Evolutionary conservation across 176 grass and related monocot species (phyloP), one percentile per base, ranked within the genome.

Genomic region (Guadua angustifolia): DNA sequence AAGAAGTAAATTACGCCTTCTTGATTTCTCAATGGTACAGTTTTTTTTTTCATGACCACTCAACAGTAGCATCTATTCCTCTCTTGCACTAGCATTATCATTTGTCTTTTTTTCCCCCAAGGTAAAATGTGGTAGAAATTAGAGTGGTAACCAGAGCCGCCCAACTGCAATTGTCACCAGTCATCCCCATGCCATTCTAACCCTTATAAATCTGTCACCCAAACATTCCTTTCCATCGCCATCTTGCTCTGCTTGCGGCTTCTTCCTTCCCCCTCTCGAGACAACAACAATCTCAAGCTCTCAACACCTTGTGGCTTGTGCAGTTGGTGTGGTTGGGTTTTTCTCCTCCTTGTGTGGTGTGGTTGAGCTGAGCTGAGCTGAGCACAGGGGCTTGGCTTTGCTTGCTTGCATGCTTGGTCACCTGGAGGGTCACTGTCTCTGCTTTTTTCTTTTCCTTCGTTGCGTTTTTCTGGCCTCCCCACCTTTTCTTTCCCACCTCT

Each of bases 361-460:
- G 50, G 53, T 9, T 39, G 78, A 35, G 25, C 5, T 16, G 74
- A 35, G 25, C 5, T 16, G 74, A 66, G 47, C 49, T 11, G 29
- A 12, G 59, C 21, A 7, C 6, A 21, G 52, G 25, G 3, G 5
- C 36, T 10, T 35, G 1, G n/a, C 53, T 22, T 76, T 21, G 32
- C 50, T 78, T 71, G 73, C 81, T 72, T 75, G 78, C 70, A 21
- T 86, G 72, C 60, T 65, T 79, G 69, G 80, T 36, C 88, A 90
- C 68, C 84, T 53, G 40, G 72, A 58, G 58, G 68, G 88, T 73
- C 84, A 62, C 88, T 83, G 13, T 90, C 65, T 78, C 65, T 78
- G 44, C 36, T 40, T 73, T 80, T 51, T 35, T 61, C 22, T 43
- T 84, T 73, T 22, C n/a, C n/a, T n/a, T n/a, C n/a, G n/a, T 32